Base-by-base conservation (phyloP, 345 rosid species). In the Salix suchowensis region DNA sequence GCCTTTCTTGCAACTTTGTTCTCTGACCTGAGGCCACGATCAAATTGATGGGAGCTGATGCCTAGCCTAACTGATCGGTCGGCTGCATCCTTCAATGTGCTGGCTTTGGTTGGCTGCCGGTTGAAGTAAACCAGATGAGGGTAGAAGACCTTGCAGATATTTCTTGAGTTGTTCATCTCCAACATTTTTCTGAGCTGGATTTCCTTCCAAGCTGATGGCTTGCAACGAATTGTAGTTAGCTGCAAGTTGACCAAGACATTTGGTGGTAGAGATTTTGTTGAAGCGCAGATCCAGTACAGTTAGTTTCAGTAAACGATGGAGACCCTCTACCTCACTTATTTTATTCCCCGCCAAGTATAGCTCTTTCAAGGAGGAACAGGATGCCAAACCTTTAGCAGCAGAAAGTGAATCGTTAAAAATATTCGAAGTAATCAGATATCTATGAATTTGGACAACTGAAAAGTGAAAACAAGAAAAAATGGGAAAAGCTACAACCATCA, bases 201-300 rank as follows among this genome's bases (percentile, higher is more conserved):
- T 96, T 72, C 98, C 99, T 82, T 96, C 98, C 89, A 96, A 80
- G 91, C 96, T 91, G 80, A 93, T 89, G 73, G 97, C 97, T 81
- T 93, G 99, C 82, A 96, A 84, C 61, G 99, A 93, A 77, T 78
- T 92, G 89, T 92, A 92, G 84, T 93, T 93, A 24, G 99, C 97
- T 19, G 99, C 98, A 13, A 96, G 97, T 83, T 91, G 98, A 72
- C 97, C 98, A 5, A 96, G 89, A 74, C 89, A 86, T 83, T 93
- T 96, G 70, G 97, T 83, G 5, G 95, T 91, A 5, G 97, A 89
- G 74, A 96, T 87, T 84, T 94, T 96, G 85, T 96, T 96, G 90
- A 84, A 91, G 54, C 97, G 97, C 74, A 96, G 83, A 83, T 93
- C 99, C 83, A 96, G 83, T 18, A 91, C 89, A 6, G 88, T 84